Evolutionary conservation across 257 asterid species (phyloP).

Genomic region (Salvia miltiorrhiza): DNA sequence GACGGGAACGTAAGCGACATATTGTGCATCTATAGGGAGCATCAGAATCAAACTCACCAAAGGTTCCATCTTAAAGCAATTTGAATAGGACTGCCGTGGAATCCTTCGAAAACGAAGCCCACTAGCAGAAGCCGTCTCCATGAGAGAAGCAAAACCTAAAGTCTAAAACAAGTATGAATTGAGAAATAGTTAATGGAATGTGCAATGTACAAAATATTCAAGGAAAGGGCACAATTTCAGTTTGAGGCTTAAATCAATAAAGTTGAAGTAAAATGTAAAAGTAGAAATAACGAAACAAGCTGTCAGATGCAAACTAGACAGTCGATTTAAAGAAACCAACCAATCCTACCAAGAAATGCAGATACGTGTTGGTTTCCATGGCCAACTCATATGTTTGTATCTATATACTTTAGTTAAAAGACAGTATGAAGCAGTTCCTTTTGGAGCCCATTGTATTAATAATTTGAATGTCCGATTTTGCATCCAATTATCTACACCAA

Average conservation of each 20-base stretch:
- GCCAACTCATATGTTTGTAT: background rate
- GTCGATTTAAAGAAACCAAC: background rate
- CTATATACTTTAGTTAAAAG: background rate
- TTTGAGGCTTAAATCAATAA: background rate
- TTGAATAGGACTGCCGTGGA: constrained; percentile 61
- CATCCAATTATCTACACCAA: background rate
- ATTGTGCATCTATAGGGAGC: background rate
- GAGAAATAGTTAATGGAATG: background rate
- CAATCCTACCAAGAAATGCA: background rate
- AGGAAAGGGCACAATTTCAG: background rate
- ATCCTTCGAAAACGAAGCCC: constrained; percentile 81
- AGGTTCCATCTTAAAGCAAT: constrained; percentile 75
- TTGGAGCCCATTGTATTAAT: background rate
- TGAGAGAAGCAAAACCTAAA: constrained; percentile 23
- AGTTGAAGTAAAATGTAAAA: background rate
- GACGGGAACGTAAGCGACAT: background rate
- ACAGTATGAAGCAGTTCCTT: background rate
- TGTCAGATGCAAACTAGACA: background rate
- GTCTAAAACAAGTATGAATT: constrained; percentile 21
- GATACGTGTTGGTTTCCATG: background rate
- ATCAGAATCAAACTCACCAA: constrained; percentile 53
- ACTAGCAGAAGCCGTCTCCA: constrained; percentile 56
- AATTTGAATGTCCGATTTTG: background rate
- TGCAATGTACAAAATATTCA: background rate
- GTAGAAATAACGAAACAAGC: background rate